Evolutionary conservation across 1,284 basidiomycete genomes (phyloP), one percentile per base, ranked within the genome.

Genomic region (Moesziomyces sp.): DNA sequence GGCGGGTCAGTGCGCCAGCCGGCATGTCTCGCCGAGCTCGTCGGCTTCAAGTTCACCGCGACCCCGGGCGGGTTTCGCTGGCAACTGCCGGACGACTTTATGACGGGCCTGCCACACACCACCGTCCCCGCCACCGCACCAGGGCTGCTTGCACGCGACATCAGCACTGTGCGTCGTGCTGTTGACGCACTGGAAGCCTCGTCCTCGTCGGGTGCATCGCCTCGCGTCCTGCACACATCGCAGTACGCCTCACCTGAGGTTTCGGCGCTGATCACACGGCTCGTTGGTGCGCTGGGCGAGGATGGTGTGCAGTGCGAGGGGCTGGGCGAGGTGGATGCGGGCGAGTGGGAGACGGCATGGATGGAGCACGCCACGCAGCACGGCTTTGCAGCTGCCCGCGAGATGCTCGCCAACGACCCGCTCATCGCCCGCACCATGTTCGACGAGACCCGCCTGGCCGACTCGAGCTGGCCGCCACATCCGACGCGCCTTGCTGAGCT

Each of bases 1-100:
- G 73, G 78, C n/a, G 78, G 78, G 5, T 68, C 59, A 0, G 59
- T 79, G 14, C 58, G 78, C n/a, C 77, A 79, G 42, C 78, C 78
- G 0, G 72, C 71, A 18, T 59, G 47, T 24, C 53, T 74, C 21
- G 65, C 55, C 52, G 58, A 69, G 49, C 40, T 74, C 9, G 48
- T 28, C 19, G 66, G 71, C 5, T 62, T 48, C 58, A 74, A 74
- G 40, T 62, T 53, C 35, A 14, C 42, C 0, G 62, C 71, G 5
- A 21, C 30, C 11, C 44, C 56, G 0, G 33, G 18, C 3, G 21
- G 40, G 13, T 52, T 71, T 33, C 19, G 52, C 6, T 74, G 65
- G 65, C 21, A 52, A 8, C 61, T 68, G 4, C 57, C 65, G 2
- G 14, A 46, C 1, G 71, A 74, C 46, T 70, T 59, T 24, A 61